Base-by-base conservation (phyloP, 495 filamentous ascomycete species). In the Xylaria flabelliformis region DNA sequence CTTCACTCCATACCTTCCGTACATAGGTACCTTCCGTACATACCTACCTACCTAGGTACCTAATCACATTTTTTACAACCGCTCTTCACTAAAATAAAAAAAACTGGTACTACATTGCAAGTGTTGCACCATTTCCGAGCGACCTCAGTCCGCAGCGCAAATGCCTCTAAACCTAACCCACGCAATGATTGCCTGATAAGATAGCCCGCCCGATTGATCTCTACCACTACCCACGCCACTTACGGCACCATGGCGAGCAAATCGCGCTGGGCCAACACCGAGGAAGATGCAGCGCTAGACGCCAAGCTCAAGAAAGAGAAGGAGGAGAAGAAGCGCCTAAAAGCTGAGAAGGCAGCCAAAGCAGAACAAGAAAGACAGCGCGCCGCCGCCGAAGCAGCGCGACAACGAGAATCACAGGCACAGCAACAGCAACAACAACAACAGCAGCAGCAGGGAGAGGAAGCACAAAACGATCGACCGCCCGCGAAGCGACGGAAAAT, bases 221-320 rank as follows among this genome's bases (percentile, higher is more conserved):
- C 29, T 5, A 56, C 19, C 48, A 19, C 46, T 8, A n/a, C 32
- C n/a, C 34, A 3, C 59, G 19, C n/a, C 34, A 26, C 53, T 21
- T 24, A 29, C 68, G 46, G 8, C 72, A 73, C 70, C 41, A 94
- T 94, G 91, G 86, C 91, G 67, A 85, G 84, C 78, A 88, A 85
- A 74, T 97, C 95, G 53, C 90, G 96, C 76, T 99, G 96, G 96
- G 94, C 92, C 70, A 86, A 93, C 77, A 89, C 91, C 67, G 91
- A 89, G 69, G 94, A 93, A 73, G 92, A 95, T 69, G 88, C 90
- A 34, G 92, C 88, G 21, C 82, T 90, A 59, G 86, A 93, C 73
- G 91, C 91, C 21, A 89, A 91, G 76, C 86, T 88, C 53, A 97
- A 93, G 83, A 86, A 87, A 74, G 94, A 97, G 76, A 97, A 97